Conservation (phyloP, 164 flowering plant species). For the Tetracentron sinense region DNA sequence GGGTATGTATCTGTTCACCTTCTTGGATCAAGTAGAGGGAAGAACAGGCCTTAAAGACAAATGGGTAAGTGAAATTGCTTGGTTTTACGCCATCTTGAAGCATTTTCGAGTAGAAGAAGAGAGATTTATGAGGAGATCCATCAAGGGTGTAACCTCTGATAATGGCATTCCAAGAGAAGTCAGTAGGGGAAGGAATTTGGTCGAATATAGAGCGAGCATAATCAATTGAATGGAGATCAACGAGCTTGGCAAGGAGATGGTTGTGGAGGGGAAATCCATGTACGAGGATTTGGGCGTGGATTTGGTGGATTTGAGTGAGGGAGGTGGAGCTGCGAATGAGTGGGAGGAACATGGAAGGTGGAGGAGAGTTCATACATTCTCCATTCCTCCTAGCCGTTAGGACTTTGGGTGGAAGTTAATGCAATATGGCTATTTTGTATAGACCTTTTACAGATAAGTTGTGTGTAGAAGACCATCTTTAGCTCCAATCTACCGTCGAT, state of each 20-base stretch:
- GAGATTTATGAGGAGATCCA: conserved; percentile 8
- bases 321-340: not conserved
- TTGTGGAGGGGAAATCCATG: conserved; percentile 8
- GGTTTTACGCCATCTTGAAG: conserved; percentile 4
- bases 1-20: conserved; percentile 17
- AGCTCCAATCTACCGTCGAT: too few relatives aligned
- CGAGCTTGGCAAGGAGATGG: conserved; percentile 9
- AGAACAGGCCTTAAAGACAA: conserved; percentile 18
- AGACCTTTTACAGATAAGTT: too few relatives aligned
- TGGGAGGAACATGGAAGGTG: not conserved
- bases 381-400: too few relatives aligned
- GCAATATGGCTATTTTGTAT: too few relatives aligned
- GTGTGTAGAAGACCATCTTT: too few relatives aligned
- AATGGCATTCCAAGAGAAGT: conserved; percentile 8
- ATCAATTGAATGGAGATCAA: conserved; percentile 2
- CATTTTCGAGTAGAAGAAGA: conserved; percentile 2
- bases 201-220: conserved; percentile 11
- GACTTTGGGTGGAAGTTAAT: too few relatives aligned
- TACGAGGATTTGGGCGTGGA: conserved; percentile 18
- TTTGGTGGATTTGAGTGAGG: conserved; percentile 5
- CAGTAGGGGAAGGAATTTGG: conserved; percentile 5
- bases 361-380: not conserved
- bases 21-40: not conserved
- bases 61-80: conserved; percentile 17
- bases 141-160: conserved; percentile 10